A percentile compares a stretch with the other conserved stretches of the same genome.
Evolutionary conservation across 371 early-diverging fungal species (phyloP).

Genomic region (Blakeslea trispora): DNA sequence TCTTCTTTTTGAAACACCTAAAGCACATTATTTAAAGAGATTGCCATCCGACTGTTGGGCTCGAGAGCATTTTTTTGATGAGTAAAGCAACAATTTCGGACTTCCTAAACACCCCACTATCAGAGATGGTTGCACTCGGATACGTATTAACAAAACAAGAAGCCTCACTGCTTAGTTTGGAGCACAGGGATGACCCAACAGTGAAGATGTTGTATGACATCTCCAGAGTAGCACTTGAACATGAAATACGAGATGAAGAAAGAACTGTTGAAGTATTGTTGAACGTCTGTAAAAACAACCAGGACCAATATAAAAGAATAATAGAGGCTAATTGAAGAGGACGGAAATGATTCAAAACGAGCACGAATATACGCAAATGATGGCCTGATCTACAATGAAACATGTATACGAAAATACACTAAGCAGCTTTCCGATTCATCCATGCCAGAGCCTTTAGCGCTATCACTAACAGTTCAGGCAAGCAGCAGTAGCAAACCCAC

Average conservation of each 20-base stretch:
- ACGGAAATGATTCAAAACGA: background rate
- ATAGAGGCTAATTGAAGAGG: slow-evolving; percentile 13
- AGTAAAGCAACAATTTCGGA: slow-evolving; percentile 7
- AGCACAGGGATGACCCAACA: slow-evolving; percentile 21
- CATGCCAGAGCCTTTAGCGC: slow-evolving; percentile 13
- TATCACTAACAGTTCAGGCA: slow-evolving; percentile 15
- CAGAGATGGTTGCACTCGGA: slow-evolving; percentile 19
- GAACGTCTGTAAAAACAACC: slow-evolving; percentile 13
- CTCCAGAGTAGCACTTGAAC: slow-evolving; percentile 16
- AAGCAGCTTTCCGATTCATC: slow-evolving; percentile 11
- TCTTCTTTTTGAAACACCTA: slow-evolving; percentile 13
- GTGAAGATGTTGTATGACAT: slow-evolving; percentile 17
- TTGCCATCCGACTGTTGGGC: background rate
- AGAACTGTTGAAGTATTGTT: slow-evolving; percentile 14
- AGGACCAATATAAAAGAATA: slow-evolving; percentile 17
- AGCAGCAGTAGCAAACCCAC: slow-evolving; percentile 12
- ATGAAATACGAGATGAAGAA: slow-evolving; percentile 20
- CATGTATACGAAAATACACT: too few species aligned
- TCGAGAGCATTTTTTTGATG: slow-evolving; percentile 3
- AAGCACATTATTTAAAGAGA: slow-evolving; percentile 4
- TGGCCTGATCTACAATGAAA: slow-evolving; percentile 18
- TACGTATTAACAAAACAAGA: slow-evolving; percentile 20
- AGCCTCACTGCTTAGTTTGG: slow-evolving; percentile 18
- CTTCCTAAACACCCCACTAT: slow-evolving; percentile 10
- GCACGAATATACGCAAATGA: slow-evolving; percentile 15